A percentile compares a stretch with the other conserved stretches of the same genome.
These are phyloP conservation scores for Cyberlindnera sargentensis DNA, from an alignment of 805 yeast species.

Conservation along the genomic window DNA sequence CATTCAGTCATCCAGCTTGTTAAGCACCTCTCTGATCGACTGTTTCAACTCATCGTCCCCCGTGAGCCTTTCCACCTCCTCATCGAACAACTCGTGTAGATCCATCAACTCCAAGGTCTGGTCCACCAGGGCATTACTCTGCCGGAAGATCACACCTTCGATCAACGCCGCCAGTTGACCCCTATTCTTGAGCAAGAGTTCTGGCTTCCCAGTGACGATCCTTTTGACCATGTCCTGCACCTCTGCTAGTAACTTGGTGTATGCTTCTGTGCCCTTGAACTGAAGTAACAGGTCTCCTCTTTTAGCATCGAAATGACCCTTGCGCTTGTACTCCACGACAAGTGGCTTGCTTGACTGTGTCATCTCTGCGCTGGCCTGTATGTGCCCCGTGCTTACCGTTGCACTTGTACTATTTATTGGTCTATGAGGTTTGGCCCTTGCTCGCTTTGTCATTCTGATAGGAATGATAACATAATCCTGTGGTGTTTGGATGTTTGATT, in stretches of 20 bases:
- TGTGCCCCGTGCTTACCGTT: too few relatives aligned
- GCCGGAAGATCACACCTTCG: constrained; percentile 15
- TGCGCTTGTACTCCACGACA: constrained; percentile 11
- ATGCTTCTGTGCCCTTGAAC: constrained; percentile 14
- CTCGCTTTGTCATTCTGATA: too few relatives aligned
- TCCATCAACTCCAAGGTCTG: neutral
- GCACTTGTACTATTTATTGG: too few relatives aligned
- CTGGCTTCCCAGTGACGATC: constrained; percentile 17
- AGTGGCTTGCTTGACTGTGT: neutral
- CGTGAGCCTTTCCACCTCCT: constrained; percentile 14
- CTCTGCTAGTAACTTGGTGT: constrained; percentile 9
- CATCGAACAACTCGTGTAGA: constrained; percentile 14
- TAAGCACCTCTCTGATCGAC: constrained; percentile 5
- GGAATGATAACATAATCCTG: too few relatives aligned
- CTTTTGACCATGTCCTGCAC: constrained; percentile 10
- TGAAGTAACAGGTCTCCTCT: constrained; percentile 10
- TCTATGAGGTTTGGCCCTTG: too few relatives aligned
- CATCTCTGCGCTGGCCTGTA: too few relatives aligned
- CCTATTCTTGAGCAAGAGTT: constrained; percentile 16
- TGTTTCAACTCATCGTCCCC: constrained; percentile 9
- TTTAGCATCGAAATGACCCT: constrained; percentile 16
- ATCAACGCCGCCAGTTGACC: constrained; percentile 21
- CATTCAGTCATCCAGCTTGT: constrained; percentile 1
- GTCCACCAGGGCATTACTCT: constrained; percentile 1
- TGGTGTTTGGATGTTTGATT: too few relatives aligned